Evolutionary conservation across 2,329 filamentous ascomycete species (phyloP).

Genomic region (Cercospora sojina): DNA sequence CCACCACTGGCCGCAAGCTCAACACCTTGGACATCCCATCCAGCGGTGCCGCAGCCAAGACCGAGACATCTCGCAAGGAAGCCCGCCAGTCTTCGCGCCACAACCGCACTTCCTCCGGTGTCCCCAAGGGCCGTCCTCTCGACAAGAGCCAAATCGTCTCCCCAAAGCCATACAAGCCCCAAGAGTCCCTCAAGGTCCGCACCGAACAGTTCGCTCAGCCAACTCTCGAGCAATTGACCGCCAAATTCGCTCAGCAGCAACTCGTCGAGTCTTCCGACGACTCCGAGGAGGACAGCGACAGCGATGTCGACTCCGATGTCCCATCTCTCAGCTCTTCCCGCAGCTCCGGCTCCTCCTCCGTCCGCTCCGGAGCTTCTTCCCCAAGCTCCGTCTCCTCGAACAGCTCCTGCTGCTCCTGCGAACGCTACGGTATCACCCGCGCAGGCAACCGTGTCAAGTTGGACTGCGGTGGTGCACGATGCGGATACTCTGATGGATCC

Average conservation of each 20-base stretch:
- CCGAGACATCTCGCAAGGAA: slow-evolving; percentile 43
- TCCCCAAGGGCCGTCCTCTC: slow-evolving; percentile 84
- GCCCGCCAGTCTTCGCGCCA: slow-evolving; percentile 49
- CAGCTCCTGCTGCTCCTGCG: slow-evolving; percentile 74
- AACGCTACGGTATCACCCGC: slow-evolving; percentile 94
- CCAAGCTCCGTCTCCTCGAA: slow-evolving; percentile 55
- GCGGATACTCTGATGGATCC: slow-evolving; percentile 71
- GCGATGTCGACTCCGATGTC: slow-evolving; percentile 46
- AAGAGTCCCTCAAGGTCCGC: slow-evolving; percentile 84
- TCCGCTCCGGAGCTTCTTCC: slow-evolving; percentile 34
- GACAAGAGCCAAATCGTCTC: slow-evolving; percentile 87
- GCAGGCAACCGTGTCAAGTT: slow-evolving; percentile 87
- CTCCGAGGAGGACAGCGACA: slow-evolving; percentile 56
- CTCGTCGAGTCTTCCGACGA: slow-evolving; percentile 65
- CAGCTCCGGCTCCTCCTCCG: slow-evolving; percentile 44
- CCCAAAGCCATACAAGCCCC: slow-evolving; percentile 83
- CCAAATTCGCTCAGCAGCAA: slow-evolving; percentile 53
- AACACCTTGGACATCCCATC: slow-evolving; percentile 91
- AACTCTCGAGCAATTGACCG: slow-evolving; percentile 73
- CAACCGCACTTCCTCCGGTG: slow-evolving; percentile 56
- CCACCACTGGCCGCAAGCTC: slow-evolving; percentile 92
- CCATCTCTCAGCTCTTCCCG: slow-evolving; percentile 67
- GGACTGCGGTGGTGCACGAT: slow-evolving; percentile 87
- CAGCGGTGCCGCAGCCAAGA: slow-evolving; percentile 49
- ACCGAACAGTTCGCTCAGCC: slow-evolving; percentile 75